Evolutionary conservation across 345 rosid genomes (phyloP).

Genomic region (Melastoma malabathricum): DNA sequence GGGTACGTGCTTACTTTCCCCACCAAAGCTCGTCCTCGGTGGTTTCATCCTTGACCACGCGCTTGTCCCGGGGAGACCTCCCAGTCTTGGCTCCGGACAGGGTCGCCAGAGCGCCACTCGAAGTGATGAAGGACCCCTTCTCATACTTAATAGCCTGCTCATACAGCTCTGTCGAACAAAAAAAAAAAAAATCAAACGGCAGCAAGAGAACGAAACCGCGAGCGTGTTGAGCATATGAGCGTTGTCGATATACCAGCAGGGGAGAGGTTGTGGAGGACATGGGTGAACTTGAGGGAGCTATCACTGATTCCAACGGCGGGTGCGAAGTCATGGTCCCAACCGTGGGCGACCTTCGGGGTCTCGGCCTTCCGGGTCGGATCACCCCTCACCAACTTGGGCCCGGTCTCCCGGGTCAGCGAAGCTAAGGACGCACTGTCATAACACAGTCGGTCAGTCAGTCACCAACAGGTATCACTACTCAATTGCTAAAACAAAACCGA

Average conservation of each 20-base stretch:
- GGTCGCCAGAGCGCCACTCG: constrained; percentile 84
- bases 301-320: constrained; percentile 66
- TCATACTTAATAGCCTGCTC: constrained; percentile 85
- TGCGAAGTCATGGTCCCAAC: constrained; percentile 20
- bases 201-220: too few species aligned
- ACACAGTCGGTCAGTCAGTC: too few species aligned
- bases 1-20: too few species aligned
- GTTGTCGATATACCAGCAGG: too few species aligned
- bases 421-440: constrained; percentile 87
- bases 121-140: constrained; percentile 79
- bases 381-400: constrained; percentile 75
- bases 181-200: too few species aligned
- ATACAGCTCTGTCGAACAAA: constrained; percentile 46
- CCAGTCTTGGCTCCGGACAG: constrained; percentile 97
- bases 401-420: constrained; percentile 78
- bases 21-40: constrained; percentile 84
- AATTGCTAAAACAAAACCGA: too few species aligned
- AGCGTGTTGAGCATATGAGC: too few species aligned
- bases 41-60: constrained; percentile 66
- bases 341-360: constrained; percentile 25
- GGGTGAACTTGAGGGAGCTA: constrained; percentile 85
- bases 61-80: constrained; percentile 84
- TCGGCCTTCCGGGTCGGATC: constrained; percentile 59
- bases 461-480: too few species aligned
- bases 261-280: constrained; percentile 83